These are phyloP conservation scores for Pyricularia pennisetigena DNA, from an alignment of 2,329 filamentous ascomycete genomes.

Conservation along the genomic window DNA sequence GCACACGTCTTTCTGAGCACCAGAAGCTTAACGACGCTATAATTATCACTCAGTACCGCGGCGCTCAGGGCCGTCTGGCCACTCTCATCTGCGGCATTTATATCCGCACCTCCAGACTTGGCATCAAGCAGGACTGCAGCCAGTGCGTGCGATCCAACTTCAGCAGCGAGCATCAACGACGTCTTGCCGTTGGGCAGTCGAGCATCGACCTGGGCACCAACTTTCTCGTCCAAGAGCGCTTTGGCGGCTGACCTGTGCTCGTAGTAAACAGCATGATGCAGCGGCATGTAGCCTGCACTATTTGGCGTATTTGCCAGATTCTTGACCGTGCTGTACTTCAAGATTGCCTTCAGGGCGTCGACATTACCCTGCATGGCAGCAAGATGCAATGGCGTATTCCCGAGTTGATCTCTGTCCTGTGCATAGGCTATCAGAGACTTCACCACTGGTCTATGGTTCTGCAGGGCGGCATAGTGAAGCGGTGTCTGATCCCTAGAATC, in stretches of 20 bases:
- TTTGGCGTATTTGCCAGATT: background rate
- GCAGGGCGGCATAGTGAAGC: background rate
- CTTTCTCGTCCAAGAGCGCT: too few species aligned
- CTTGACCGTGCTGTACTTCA: background rate
- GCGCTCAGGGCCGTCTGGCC: too few species aligned
- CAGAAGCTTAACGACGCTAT: too few species aligned
- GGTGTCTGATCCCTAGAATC: background rate
- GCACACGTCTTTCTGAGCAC: too few species aligned
- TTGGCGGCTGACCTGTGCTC: background rate
- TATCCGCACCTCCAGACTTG: too few species aligned
- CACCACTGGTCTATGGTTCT: background rate
- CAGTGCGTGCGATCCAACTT: too few species aligned
- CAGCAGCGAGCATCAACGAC: too few species aligned
- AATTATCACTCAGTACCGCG: too few species aligned
- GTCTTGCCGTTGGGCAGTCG: too few species aligned
- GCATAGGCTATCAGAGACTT: background rate
- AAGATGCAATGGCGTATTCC: background rate
- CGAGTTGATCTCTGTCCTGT: background rate
- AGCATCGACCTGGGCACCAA: too few species aligned
- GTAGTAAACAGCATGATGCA: background rate
- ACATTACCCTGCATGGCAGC: background rate
- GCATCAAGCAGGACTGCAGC: too few species aligned
- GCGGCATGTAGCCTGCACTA: background rate
- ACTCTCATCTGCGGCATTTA: too few species aligned
- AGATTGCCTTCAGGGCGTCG: background rate